These are phyloP conservation scores for Rhizoclosmatium globosum DNA, from an alignment of 192 early-diverging fungal species.

Conservation along the genomic window DNA sequence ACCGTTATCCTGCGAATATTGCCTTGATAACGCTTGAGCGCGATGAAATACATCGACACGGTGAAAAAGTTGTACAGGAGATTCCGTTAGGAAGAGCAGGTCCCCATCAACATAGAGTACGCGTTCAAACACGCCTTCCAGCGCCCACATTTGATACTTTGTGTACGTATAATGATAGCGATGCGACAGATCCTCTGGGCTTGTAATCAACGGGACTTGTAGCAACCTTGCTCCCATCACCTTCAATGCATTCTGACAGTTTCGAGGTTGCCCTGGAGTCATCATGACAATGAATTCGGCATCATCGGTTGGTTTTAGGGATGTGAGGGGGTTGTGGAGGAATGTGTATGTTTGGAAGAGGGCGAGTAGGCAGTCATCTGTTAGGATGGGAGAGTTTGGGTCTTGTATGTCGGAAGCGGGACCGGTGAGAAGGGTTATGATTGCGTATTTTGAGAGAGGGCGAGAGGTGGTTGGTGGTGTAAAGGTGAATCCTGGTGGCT, in stretches of 20 bases:
- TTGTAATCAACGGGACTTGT: not conserved
- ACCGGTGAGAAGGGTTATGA: slow-evolving; percentile 17
- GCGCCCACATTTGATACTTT: slow-evolving; percentile 27
- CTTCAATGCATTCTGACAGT: slow-evolving; percentile 1
- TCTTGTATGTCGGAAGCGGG: not conserved
- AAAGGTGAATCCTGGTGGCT: slow-evolving; percentile 27
- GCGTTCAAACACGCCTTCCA: slow-evolving; percentile 1
- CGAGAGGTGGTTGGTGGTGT: not conserved
- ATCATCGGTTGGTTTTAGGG: slow-evolving; percentile 6
- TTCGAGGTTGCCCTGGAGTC: not conserved
- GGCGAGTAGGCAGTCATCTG: not conserved
- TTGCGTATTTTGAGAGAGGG: not conserved
- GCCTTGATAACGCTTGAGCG: not conserved
- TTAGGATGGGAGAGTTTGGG: not conserved
- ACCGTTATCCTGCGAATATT: not conserved
- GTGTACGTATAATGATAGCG: slow-evolving; percentile 11
- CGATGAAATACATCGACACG: not conserved
- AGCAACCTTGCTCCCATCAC: not conserved
- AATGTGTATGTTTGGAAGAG: slow-evolving; percentile 25
- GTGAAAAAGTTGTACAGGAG: not conserved
- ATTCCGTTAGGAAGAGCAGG: slow-evolving; percentile 1
- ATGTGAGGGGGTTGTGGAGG: slow-evolving; percentile 16
- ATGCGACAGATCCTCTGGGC: not conserved
- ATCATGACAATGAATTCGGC: slow-evolving; percentile 33
- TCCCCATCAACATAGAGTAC: slow-evolving; percentile 14